Evolutionary conservation across 2,329 filamentous ascomycete species (phyloP).

Genomic region (Malbranchea zuffiana): DNA sequence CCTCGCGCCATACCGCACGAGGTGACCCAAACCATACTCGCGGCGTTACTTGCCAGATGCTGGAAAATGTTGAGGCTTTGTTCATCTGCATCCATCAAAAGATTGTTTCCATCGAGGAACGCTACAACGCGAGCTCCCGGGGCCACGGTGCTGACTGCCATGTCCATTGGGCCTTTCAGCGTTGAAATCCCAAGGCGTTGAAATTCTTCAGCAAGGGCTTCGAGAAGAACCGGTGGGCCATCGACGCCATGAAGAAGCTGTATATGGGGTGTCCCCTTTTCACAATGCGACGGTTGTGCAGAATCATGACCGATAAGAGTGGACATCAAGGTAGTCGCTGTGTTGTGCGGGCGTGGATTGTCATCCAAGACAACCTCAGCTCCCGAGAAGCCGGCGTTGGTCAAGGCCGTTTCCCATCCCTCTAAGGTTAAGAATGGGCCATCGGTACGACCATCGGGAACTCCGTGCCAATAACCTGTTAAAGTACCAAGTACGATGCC

Average conservation of each 20-base stretch:
- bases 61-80: constrained; percentile 3
- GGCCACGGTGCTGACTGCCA: background rate
- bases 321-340: no score
- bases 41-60: background rate
- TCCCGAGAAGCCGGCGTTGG: background rate
- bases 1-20: background rate
- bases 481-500: constrained; percentile 24
- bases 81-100: constrained; percentile 5
- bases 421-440: background rate
- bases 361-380: no score
- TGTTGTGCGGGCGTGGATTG: no score
- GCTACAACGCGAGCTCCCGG: constrained; percentile 6
- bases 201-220: no score
- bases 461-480: constrained; percentile 20
- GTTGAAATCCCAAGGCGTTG: no score
- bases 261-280: no score
- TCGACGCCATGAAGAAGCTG: no score
- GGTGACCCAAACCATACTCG: constrained; percentile 11
- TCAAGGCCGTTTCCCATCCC: constrained; percentile 1
- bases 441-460: constrained; percentile 8
- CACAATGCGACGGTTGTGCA: no score
- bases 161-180: no score
- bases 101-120: constrained; percentile 8
- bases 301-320: no score
- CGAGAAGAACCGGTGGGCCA: no score